Evolutionary conservation across 148 eudicot species (phyloP).

Genomic region (Camellia granthamiana): DNA sequence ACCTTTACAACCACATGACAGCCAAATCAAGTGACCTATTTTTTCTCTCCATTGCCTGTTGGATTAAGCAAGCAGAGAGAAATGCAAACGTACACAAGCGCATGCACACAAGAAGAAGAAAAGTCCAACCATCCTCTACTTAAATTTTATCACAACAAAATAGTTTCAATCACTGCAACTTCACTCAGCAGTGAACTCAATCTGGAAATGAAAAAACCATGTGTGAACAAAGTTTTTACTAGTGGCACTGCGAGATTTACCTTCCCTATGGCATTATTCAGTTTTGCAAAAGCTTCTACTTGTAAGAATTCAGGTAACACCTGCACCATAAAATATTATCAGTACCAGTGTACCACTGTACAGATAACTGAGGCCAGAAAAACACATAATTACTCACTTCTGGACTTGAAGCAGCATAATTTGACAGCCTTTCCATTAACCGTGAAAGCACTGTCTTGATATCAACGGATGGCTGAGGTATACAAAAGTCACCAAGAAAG

Average conservation of each 20-base stretch:
- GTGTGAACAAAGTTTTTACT: not conserved
- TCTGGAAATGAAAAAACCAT: not conserved
- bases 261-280: conserved; percentile 90
- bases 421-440: conserved; percentile 93
- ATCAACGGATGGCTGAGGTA: conserved; percentile 75
- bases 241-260: conserved; percentile 28
- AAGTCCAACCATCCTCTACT: not conserved
- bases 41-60: not conserved
- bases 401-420: conserved; percentile 90
- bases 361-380: not conserved
- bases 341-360: conserved; percentile 4
- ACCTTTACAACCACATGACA: not conserved
- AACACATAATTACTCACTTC: conserved; percentile 56
- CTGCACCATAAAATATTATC: conserved; percentile 45
- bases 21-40: conserved; percentile 3
- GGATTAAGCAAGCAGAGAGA: not conserved
- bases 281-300: conserved; percentile 95
- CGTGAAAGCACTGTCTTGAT: conserved; percentile 88
- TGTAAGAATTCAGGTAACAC: conserved; percentile 92
- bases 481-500: not conserved
- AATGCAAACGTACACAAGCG: not conserved
- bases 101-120: not conserved
- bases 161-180: not conserved
- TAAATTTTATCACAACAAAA: not conserved
- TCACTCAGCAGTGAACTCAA: conserved; percentile 2